Conservation (phyloP, 192 early-diverging fungal genomes). For the Pilobolus umbonatus region DNA sequence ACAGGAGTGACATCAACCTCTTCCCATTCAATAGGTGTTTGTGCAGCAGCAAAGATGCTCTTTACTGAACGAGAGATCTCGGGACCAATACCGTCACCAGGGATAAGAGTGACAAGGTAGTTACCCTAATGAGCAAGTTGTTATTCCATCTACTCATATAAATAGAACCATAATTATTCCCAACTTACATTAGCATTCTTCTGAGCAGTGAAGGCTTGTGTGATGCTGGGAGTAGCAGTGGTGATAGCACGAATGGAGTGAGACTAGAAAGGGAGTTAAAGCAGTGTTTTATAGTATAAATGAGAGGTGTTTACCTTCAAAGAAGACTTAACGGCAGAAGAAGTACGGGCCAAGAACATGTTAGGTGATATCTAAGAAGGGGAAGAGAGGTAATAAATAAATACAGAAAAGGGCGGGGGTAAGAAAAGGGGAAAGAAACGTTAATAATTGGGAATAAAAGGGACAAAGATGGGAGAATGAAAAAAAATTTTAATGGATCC, state of each 20-base stretch:
- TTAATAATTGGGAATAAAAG: too few species aligned
- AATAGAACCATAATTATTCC: not conserved
- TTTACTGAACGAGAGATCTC: slow-evolving; percentile 93
- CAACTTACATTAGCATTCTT: slow-evolving; percentile 49
- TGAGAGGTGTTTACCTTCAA: not conserved
- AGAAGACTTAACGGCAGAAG: slow-evolving; percentile 12
- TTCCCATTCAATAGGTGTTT: slow-evolving; percentile 95
- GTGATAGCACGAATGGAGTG: slow-evolving; percentile 29
- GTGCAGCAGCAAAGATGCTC: slow-evolving; percentile 85
- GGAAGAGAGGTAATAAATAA: too few species aligned
- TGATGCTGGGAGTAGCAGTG: slow-evolving; percentile 39
- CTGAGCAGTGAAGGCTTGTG: slow-evolving; percentile 42
- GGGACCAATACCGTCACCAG: slow-evolving; percentile 97
- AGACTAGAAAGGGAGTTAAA: slow-evolving; percentile 2
- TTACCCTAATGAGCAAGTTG: slow-evolving; percentile 59
- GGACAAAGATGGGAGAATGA: not conserved
- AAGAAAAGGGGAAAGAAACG: too few species aligned
- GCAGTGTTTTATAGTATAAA: not conserved
- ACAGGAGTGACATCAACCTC: slow-evolving; percentile 89
- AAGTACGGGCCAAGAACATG: slow-evolving; percentile 24
- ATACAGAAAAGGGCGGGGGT: too few species aligned
- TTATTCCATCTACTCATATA: not conserved
- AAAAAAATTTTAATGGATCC: too few species aligned
- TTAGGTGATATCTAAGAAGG: not conserved
- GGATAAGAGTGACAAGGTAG: slow-evolving; percentile 89